A percentile compares a stretch with the other conserved stretches of the same genome.
Conservation (phyloP, 371 early-diverging fungal genomes). For the Quaeritorhiza haematococci region DNA sequence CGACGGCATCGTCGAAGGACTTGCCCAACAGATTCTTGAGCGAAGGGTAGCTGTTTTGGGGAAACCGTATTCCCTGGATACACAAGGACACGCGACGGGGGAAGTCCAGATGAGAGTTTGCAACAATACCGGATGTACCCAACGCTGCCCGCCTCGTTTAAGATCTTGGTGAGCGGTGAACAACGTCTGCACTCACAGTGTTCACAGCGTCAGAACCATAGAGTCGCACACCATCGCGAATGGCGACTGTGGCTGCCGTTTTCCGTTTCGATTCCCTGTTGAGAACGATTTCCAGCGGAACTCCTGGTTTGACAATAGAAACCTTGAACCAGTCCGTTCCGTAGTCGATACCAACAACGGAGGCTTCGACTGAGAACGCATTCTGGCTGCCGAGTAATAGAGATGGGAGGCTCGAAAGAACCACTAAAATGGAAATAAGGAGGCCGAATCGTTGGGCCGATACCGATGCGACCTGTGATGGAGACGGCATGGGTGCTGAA, state of each 20-base stretch:
- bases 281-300: slow-evolving; percentile 86
- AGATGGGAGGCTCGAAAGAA: no score
- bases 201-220: slow-evolving; percentile 86
- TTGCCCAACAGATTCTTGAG: slow-evolving; percentile 82
- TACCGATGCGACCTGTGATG: no score
- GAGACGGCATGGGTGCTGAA: no score
- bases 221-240: slow-evolving; percentile 68
- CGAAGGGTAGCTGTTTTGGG: slow-evolving; percentile 72
- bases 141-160: neutral
- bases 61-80: slow-evolving; percentile 80
- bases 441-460: no score
- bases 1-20: slow-evolving; percentile 53
- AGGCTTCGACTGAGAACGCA: slow-evolving; percentile 34
- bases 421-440: no score
- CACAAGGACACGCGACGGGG: no score
- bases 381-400: no score
- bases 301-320: slow-evolving; percentile 85
- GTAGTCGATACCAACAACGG: slow-evolving; percentile 92
- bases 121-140: neutral
- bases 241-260: slow-evolving; percentile 75
- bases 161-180: slow-evolving; percentile 4
- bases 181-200: slow-evolving; percentile 52
- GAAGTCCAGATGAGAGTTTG: no score
- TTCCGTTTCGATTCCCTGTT: slow-evolving; percentile 94
- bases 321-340: slow-evolving; percentile 96